Evolutionary conservation across 2,329 filamentous ascomycete species (phyloP), one percentile per base, ranked within the genome.

Genomic region (Trichoderma sp.): DNA sequence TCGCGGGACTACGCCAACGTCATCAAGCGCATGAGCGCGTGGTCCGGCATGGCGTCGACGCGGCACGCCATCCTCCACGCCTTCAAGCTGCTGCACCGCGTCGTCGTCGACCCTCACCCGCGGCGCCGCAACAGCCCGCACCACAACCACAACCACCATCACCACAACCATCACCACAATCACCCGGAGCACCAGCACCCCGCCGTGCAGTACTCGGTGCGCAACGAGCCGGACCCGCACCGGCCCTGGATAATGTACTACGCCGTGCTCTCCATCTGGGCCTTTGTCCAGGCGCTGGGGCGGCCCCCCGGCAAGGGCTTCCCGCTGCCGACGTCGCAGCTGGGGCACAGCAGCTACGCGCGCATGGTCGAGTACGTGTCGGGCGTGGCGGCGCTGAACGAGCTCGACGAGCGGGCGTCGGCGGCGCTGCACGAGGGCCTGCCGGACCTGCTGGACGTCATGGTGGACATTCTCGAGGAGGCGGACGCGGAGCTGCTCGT

Each of bases 231-330:
- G 34, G 85, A 96, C 28, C 87, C 95, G 24, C 94, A 97, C 71
- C 84, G 92, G 28, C 91, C 93, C 0, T 97, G 93, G 92, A 90
- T 96, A 50, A 84, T 97, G 74, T 97, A 96, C 78, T 94, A 94
- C 71, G 90, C 93, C 0, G 87, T 89, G 0, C 80, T 97, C 61
- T 90, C 92, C 56, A 92, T 97, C 12, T 97, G 92, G 92, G 90
- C 87, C 3, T 97, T 94, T 72, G 92, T 92, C 3, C 92, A 88
- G 71, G 91, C 93, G 0, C 78, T 94, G 15, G 90, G 92, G 61
- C 88, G 71, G 7, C 70, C 70, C 86, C 0, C 69, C 56, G 80
- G 88, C 51, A 79, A 78, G 51, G 77, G 76, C 10, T 74, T 79
- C 65, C 83, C 77, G 74, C 79, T 76, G 43, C 82, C 86, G 67